phyloP scores from a whole-genome alignment of 495 filamentous ascomycete genomes.

The Neurospora sp. region DNA sequence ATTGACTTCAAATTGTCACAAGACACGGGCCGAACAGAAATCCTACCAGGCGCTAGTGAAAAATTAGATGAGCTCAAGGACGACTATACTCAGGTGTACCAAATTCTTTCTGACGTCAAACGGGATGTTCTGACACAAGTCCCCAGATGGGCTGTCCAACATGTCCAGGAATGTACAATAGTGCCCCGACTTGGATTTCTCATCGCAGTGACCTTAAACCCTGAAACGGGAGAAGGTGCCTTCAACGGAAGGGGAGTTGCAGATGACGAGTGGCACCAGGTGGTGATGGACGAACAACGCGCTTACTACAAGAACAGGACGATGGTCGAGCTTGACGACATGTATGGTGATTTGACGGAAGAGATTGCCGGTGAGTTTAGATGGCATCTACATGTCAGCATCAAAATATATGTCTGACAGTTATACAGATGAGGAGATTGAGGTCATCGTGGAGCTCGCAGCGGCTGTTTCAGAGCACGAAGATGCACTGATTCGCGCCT shows the following conservation, averaged over 20 bases:
- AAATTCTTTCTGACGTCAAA: slow-evolving; percentile 58
- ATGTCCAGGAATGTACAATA: slow-evolving; percentile 59
- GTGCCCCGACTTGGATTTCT: slow-evolving; percentile 90
- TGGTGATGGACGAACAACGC: slow-evolving; percentile 60
- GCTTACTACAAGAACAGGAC: slow-evolving; percentile 82
- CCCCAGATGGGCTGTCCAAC: slow-evolving; percentile 46
- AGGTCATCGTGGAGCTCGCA: slow-evolving; percentile 72
- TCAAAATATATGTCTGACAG: neutral
- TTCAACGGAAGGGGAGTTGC: slow-evolving; percentile 53
- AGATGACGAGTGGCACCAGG: slow-evolving; percentile 59
- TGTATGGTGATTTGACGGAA: slow-evolving; percentile 76
- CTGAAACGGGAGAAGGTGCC: slow-evolving; percentile 46
- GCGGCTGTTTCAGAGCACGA: slow-evolving; percentile 63
- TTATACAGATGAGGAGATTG: slow-evolving; percentile 71
- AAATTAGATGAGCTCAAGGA: slow-evolving; percentile 70
- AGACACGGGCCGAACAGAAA: slow-evolving; percentile 61
- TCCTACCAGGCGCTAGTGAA: slow-evolving; percentile 60
- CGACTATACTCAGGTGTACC: slow-evolving; percentile 65
- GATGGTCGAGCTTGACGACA: slow-evolving; percentile 75
- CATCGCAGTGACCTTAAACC: slow-evolving; percentile 59
- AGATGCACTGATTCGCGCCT: slow-evolving; percentile 51
- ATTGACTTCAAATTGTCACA: slow-evolving; percentile 77
- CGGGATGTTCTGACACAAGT: slow-evolving; percentile 48
- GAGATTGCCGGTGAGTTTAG: slow-evolving; percentile 60
- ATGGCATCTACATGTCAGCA: neutral